Evolutionary conservation across 345 rosid genomes (phyloP).

Genomic region (Kernera saxatilis): DNA sequence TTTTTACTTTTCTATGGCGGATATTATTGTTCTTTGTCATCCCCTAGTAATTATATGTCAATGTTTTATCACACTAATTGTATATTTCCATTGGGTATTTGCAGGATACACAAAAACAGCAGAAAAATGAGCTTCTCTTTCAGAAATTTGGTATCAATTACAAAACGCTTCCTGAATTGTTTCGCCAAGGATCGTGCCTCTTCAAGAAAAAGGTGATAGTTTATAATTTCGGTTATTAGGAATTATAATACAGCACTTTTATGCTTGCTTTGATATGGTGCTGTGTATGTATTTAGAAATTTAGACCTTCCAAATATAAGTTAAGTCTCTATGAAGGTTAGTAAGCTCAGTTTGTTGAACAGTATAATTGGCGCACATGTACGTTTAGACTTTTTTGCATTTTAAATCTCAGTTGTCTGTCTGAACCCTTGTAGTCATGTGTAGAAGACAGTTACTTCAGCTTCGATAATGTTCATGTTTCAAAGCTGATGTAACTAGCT

Average conservation of each 20-base stretch:
- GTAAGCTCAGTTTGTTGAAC: conserved; percentile 2
- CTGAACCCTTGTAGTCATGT: neutral
- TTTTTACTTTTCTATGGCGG: neutral
- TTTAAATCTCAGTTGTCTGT: neutral
- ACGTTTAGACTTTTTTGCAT: neutral
- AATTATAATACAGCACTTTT: neutral
- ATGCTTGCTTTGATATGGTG: neutral
- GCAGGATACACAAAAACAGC: conserved; percentile 75
- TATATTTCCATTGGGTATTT: conserved; percentile 1
- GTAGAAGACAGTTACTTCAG: neutral
- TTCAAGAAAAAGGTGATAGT: conserved; percentile 60
- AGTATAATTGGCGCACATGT: neutral
- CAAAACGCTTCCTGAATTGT: conserved; percentile 55
- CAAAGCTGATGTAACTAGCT: no score
- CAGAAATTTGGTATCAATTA: conserved; percentile 76
- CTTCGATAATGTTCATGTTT: neutral
- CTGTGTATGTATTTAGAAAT: neutral
- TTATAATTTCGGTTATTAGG: neutral
- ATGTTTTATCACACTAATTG: neutral
- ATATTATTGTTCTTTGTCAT: neutral
- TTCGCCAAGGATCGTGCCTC: conserved; percentile 85
- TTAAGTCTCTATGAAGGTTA: neutral
- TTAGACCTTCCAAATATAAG: neutral
- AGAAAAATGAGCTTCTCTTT: conserved; percentile 77
- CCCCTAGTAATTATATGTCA: neutral